Base-by-base conservation (phyloP, 23 red algal species). In the Cyanidiococcus yangmingshanensis region DNA sequence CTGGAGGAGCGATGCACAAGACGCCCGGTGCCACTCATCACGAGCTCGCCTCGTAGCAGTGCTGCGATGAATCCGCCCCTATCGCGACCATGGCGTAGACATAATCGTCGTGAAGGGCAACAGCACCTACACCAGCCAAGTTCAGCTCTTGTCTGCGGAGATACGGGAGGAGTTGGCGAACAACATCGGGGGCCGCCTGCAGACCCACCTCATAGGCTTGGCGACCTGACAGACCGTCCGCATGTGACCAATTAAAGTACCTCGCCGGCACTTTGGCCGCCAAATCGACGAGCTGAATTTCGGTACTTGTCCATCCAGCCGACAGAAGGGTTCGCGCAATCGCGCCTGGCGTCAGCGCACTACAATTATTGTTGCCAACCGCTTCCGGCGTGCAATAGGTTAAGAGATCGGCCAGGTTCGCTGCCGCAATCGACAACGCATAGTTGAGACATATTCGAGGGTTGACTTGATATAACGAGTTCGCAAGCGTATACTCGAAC, bases 401-500 rank as follows among this genome's bases (percentile, higher is more conserved):
- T 2, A 71, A 29, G n/a, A 71, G 63, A 71, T 71, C 63, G 12
- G 63, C 63, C 63, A 71, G n/a, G 63, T 71, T 71, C 63, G 21
- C 63, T 35, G 63, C 63, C n/a, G 63, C 63, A 32, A 71, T 30
- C 7, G 63, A 32, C 63, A 71, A 71, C 16, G 21, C 63, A 35
- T 71, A 71, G 63, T 71, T 71, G 12, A 71, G 63, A 30, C 63
- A 71, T 25, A 71, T 71, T 3, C 32, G 21, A 12, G 63, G 63
- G 63, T 71, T 71, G 63, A 71, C 32, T 35, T 71, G 15, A 35
- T 71, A 35, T 29, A 71, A 29, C 27, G 63, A 25, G 32, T 71
- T 71, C 7, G 63, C 63, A 7, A 71, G 63, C 63, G 63, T 71
- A 29, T 71, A 71, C 21, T 71, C 63, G 63, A 71, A 71, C 63